Conservation (phyloP, 495 filamentous ascomycete species). For the Ramalina intermedia region DNA sequence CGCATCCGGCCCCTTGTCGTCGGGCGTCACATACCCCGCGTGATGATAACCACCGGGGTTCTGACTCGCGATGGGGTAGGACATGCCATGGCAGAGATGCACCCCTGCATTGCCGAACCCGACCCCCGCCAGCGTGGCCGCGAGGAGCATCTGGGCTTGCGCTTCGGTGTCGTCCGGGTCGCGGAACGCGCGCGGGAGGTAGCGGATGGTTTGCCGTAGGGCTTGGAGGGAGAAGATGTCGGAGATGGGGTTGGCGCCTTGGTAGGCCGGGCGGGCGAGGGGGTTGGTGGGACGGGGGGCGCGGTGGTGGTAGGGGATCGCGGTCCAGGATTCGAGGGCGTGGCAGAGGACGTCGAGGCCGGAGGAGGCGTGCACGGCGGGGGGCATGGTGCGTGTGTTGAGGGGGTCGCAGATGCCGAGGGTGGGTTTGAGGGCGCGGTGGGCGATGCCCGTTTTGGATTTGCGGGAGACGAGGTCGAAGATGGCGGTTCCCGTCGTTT, state of each 20-base stretch:
- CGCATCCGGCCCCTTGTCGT: constrained; percentile 12
- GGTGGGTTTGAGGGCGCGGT: constrained; percentile 87
- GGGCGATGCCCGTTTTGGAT: constrained; percentile 90
- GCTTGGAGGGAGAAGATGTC: constrained; percentile 88
- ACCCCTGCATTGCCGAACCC: constrained; percentile 97
- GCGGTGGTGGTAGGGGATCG: constrained; percentile 81
- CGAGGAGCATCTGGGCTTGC: constrained; percentile 86
- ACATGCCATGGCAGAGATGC: constrained; percentile 95
- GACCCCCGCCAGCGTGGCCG: constrained; percentile 84
- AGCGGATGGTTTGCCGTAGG: constrained; percentile 67
- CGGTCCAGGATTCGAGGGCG: constrained; percentile 86
- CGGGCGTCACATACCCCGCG: constrained; percentile 54
- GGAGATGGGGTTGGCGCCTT: constrained; percentile 92
- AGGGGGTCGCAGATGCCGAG: constrained; percentile 92
- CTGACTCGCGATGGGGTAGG: constrained; percentile 85
- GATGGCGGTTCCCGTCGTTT: constrained; percentile 95
- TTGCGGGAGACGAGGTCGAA: constrained; percentile 82
- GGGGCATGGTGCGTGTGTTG: constrained; percentile 90
- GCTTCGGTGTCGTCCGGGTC: constrained; percentile 87
- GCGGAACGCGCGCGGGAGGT: constrained; percentile 69
- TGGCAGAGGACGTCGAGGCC: constrained; percentile 94
- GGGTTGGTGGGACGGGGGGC: constrained; percentile 77
- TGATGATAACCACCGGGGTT: constrained; percentile 77
- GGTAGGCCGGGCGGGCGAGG: constrained; percentile 82
- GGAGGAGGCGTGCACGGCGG: constrained; percentile 74